phyloP scores from a whole-genome alignment of 495 filamentous ascomycete species.

The Aspergillus bridgeri region DNA sequence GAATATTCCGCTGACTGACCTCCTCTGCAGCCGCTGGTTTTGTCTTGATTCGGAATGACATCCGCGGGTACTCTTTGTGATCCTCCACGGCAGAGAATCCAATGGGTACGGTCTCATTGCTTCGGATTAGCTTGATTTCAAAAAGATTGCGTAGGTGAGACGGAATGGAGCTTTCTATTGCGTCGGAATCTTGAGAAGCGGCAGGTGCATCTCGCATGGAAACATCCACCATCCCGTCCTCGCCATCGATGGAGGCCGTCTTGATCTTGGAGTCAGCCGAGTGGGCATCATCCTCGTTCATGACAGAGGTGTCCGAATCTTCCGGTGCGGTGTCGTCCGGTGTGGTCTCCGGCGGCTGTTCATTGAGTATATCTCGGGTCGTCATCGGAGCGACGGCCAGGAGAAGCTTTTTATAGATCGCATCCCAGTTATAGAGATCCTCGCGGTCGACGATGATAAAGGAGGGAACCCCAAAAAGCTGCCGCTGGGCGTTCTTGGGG shows the following conservation, averaged over 20 bases:
- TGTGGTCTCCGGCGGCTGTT: conserved; percentile 30
- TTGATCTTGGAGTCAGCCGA: conserved; percentile 68
- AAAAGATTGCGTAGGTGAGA: conserved; percentile 66
- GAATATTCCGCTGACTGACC: conserved; percentile 6
- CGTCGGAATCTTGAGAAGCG: conserved; percentile 19
- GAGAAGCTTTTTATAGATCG: conserved; percentile 61
- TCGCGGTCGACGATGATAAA: conserved; percentile 60
- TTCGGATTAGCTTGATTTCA: conserved; percentile 57
- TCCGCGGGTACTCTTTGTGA: conserved; percentile 50
- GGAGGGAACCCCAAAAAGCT: conserved; percentile 53
- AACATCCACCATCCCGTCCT: conserved; percentile 88
- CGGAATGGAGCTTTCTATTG: conserved; percentile 42
- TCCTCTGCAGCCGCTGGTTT: conserved; percentile 14
- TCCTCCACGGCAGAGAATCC: conserved; percentile 61
- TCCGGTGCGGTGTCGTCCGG: conserved; percentile 41
- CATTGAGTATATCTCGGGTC: conserved; percentile 56
- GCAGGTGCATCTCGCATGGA: conserved; percentile 67
- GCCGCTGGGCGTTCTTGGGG: conserved; percentile 33
- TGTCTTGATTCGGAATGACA: conserved; percentile 49
- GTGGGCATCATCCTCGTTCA: conserved; percentile 69
- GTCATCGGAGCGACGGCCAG: conserved; percentile 57
- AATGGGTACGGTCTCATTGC: conserved; percentile 54
- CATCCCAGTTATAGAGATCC: conserved; percentile 56
- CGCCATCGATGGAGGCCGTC: conserved; percentile 75
- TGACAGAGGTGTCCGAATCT: conserved; percentile 69